Evolutionary conservation across 1,139 yeast genomes (phyloP), one percentile per base, ranked within the genome.

Genomic region (Geotrichum bryndzae): DNA sequence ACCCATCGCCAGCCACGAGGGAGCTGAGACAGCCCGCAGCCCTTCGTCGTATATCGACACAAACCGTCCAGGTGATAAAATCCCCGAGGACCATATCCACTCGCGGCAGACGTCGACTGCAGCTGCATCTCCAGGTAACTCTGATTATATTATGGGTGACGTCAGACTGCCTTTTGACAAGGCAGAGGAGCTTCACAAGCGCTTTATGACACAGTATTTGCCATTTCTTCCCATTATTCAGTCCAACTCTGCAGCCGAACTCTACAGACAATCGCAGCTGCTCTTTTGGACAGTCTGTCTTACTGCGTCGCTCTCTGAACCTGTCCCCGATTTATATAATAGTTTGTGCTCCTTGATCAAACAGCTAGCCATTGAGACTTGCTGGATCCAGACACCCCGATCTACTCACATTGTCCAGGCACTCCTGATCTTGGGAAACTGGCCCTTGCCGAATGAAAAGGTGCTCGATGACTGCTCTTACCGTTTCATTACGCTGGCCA

Each of bases 391-490:
- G 64, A 91, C 97, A 0, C 97, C 97, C 1, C 80, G 97, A 69
- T 89, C 96, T 3, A 90, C 97, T 0, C 96, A 91, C 72, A 92
- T 91, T 45, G 90, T 92, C 15, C 97, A 91, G 72, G 96, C 97
- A 0, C 77, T 91, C 54, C 77, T 91, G 35, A 87, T 91, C 46
- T 79, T 91, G 52, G 85, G 94, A 23, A 84, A 85, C 48, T 91
- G 97, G 97, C 97, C 97, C 0, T 76, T 91, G 55, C 97, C 97
- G 0, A 91, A 91, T 70, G 95, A 89, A 72, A 91, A 91, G 70
- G 95, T 91, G 11, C 79, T 91, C 65, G 97, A 91, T 74, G 97
- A 91, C 71, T 87, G 95, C 69, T 88, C 96, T 1, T 91, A 90
- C 70, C 79, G 97, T 69, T 91, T 90, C 73, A 84, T 89, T 29